A percentile compares a stretch with the other conserved stretches of the same genome.
Evolutionary conservation across 139 green algal species (phyloP).

Genomic region (Micractinium conductrix): DNA sequence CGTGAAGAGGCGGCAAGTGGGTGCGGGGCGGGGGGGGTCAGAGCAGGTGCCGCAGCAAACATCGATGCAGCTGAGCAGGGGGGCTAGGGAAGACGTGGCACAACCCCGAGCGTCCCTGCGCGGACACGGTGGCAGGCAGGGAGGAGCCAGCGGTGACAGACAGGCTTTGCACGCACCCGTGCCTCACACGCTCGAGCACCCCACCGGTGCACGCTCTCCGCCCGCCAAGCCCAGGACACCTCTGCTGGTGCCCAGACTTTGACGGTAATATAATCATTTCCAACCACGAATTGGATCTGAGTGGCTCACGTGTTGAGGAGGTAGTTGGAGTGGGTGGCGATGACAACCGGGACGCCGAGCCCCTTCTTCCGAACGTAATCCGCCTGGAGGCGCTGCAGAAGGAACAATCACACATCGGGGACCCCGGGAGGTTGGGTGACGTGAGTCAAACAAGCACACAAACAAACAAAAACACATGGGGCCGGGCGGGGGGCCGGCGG

Average conservation of each 20-base stretch:
- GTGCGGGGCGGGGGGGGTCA: background rate
- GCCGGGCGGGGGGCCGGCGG: no score
- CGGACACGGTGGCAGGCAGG: no score
- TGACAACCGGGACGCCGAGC: background rate
- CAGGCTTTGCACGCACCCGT: background rate
- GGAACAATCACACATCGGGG: no score
- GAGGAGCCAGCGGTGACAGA: background rate
- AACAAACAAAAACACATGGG: no score
- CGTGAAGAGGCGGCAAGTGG: background rate
- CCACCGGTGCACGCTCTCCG: background rate
- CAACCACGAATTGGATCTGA: background rate
- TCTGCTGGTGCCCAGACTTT: background rate
- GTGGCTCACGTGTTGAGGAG: background rate
- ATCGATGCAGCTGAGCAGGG: background rate
- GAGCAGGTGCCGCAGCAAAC: background rate
- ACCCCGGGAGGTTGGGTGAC: no score
- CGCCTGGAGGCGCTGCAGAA: background rate
- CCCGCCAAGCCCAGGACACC: background rate
- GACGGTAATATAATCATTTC: background rate
- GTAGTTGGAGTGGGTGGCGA: constrained; percentile 1
- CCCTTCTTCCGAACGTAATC: background rate
- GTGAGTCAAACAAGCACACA: no score
- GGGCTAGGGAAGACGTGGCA: background rate
- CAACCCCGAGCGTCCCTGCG: background rate
- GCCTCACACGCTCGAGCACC: background rate